Evolutionary conservation across 768 basidiomycete genomes (phyloP).

Genomic region (Pilatotrama ljubarskyi): DNA sequence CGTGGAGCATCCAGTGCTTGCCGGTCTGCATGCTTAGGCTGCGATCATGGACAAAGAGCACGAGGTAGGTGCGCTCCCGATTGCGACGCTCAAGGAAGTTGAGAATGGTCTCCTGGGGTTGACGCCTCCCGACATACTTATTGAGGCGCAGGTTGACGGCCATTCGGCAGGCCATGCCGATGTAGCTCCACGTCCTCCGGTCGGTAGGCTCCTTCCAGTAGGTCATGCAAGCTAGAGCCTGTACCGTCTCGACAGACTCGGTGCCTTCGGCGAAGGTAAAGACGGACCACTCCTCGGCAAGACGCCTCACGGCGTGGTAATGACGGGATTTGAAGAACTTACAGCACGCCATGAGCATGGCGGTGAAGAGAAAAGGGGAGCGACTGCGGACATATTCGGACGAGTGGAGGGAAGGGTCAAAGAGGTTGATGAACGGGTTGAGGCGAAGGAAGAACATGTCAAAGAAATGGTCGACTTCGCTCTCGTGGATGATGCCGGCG

Average conservation of each 20-base stretch:
- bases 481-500: slow-evolving; percentile 67
- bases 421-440: slow-evolving; percentile 87
- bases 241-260: slow-evolving; percentile 84
- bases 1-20: slow-evolving; percentile 85
- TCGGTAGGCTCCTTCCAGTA: slow-evolving; percentile 92
- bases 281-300: slow-evolving; percentile 73
- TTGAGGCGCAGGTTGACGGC: slow-evolving; percentile 83
- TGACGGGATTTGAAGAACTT: slow-evolving; percentile 77
- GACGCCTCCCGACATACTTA: slow-evolving; percentile 58
- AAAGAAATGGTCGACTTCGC: slow-evolving; percentile 70
- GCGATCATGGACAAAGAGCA: slow-evolving; percentile 84
- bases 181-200: slow-evolving; percentile 83
- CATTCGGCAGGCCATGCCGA: slow-evolving; percentile 88
- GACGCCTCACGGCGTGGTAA: slow-evolving; percentile 66
- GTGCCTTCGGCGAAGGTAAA: slow-evolving; percentile 77
- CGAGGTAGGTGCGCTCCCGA: slow-evolving; percentile 82
- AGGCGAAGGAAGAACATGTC: slow-evolving; percentile 80
- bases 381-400: slow-evolving; percentile 74
- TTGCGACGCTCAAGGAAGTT: slow-evolving; percentile 78
- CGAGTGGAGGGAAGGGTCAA: slow-evolving; percentile 86
- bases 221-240: slow-evolving; percentile 85
- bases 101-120: slow-evolving; percentile 59
- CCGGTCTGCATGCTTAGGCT: slow-evolving; percentile 87
- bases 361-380: slow-evolving; percentile 83
- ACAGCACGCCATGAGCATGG: slow-evolving; percentile 79